These are phyloP conservation scores for Botrytis byssoidea DNA, from an alignment of 2,329 filamentous ascomycete species.

Conservation along the genomic window DNA sequence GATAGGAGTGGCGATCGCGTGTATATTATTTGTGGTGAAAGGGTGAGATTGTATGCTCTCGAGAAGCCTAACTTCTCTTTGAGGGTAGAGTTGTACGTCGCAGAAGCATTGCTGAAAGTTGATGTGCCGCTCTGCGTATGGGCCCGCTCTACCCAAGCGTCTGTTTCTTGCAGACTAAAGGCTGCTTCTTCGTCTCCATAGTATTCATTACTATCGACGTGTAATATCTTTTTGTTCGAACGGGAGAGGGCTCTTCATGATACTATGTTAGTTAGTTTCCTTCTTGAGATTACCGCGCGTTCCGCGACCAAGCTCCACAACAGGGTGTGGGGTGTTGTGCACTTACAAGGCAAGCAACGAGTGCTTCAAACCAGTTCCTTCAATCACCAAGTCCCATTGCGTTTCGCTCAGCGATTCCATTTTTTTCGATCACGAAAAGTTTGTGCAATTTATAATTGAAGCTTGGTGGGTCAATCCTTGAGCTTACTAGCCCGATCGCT, in stretches of 20 bases:
- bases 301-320: background rate
- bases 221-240: conserved; percentile 86
- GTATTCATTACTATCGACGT: conserved; percentile 82
- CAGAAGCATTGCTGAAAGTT: conserved; percentile 36
- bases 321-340: conserved; percentile 15
- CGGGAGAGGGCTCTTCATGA: conserved; percentile 79
- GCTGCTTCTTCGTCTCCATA: conserved; percentile 87
- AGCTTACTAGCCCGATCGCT: conserved; percentile 16
- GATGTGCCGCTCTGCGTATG: conserved; percentile 38
- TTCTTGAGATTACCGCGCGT: conserved; percentile 32
- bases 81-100: conserved; percentile 22
- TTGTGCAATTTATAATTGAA: conserved; percentile 22
- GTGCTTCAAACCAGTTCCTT: conserved; percentile 74
- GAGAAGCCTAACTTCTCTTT: conserved; percentile 55
- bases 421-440: conserved; percentile 25
- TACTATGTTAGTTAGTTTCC: conserved; percentile 71
- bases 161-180: conserved; percentile 77
- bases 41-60: conserved; percentile 76
- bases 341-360: conserved; percentile 75
- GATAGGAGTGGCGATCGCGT: conserved; percentile 74
- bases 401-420: conserved; percentile 77
- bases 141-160: conserved; percentile 63
- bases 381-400: conserved; percentile 76
- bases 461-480: conserved; percentile 15
- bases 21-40: conserved; percentile 86